A percentile compares a stretch with the other conserved stretches of the same genome.
Evolutionary conservation across 2,329 filamentous ascomycete species (phyloP).

Genomic region (Helotiales sp.): DNA sequence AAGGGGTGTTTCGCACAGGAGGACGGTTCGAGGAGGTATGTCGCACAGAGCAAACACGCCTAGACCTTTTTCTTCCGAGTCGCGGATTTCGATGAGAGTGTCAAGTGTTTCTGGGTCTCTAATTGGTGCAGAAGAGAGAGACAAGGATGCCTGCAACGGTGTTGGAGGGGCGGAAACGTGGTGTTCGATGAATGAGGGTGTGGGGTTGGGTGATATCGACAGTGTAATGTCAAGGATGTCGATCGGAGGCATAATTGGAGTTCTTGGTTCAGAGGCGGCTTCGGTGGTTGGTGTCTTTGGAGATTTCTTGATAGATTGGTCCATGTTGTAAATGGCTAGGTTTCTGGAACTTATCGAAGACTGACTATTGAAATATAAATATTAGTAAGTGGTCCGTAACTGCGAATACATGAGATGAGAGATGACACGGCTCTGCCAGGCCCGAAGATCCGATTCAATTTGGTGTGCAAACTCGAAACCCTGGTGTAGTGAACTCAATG

Average conservation of each 20-base stretch:
- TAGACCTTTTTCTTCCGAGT: slow-evolving; percentile 29
- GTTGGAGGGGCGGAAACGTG: slow-evolving; percentile 10
- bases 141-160: neutral
- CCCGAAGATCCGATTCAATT: no score
- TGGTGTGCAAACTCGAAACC: no score
- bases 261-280: neutral
- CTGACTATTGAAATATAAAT: slow-evolving; percentile 15
- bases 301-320: neutral
- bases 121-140: slow-evolving; percentile 14
- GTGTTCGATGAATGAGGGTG: slow-evolving; percentile 8
- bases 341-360: neutral
- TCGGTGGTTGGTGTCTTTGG: neutral
- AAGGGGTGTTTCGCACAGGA: slow-evolving; percentile 35
- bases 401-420: slow-evolving; percentile 9
- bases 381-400: slow-evolving; percentile 28
- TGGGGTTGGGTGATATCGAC: neutral
- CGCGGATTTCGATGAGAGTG: slow-evolving; percentile 29
- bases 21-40: slow-evolving; percentile 28
- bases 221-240: neutral
- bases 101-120: slow-evolving; percentile 34
- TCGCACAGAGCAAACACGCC: slow-evolving; percentile 35
- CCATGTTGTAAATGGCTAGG: neutral
- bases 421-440: no score
- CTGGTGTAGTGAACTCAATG: no score
- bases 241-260: neutral